Evolutionary conservation across 106 monocot species (phyloP).

Genomic region (Apostasia shenzhenica): DNA sequence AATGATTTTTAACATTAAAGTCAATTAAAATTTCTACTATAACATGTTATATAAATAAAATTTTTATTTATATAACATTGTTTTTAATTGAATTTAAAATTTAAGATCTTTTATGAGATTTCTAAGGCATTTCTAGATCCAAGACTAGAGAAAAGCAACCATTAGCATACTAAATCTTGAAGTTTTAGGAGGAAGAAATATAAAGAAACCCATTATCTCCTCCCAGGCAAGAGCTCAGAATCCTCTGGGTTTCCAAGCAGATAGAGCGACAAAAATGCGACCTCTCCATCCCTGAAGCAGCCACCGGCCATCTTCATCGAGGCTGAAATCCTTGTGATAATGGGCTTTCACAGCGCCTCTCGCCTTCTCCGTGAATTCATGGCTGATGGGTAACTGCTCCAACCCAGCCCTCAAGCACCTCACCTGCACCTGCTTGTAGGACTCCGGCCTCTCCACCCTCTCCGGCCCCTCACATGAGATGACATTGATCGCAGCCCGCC

Average conservation of each 20-base stretch:
- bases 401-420: conserved; percentile 32
- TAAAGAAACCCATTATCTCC: too few species aligned
- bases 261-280: conserved; percentile 20
- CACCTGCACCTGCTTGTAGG: conserved; percentile 32
- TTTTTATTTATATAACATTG: too few species aligned
- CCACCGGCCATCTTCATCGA: conserved; percentile 32
- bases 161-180: too few species aligned
- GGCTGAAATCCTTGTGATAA: conserved; percentile 27
- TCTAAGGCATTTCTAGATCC: too few species aligned
- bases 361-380: conserved; percentile 11
- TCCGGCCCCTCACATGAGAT: conserved; percentile 28
- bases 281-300: conserved; percentile 41
- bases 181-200: too few species aligned
- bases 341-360: conserved; percentile 9
- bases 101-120: too few species aligned
- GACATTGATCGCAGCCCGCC: conserved; percentile 21
- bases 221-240: background rate
- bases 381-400: conserved; percentile 15
- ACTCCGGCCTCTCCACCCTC: conserved; percentile 33
- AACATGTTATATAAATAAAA: too few species aligned
- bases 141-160: too few species aligned
- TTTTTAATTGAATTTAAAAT: too few species aligned
- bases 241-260: conserved; percentile 21
- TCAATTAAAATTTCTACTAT: too few species aligned
- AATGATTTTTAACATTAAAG: too few species aligned